These are phyloP conservation scores for Phaeosphaeria sp. DNA, from an alignment of 2,329 filamentous ascomycete species.

Conservation along the genomic window DNA sequence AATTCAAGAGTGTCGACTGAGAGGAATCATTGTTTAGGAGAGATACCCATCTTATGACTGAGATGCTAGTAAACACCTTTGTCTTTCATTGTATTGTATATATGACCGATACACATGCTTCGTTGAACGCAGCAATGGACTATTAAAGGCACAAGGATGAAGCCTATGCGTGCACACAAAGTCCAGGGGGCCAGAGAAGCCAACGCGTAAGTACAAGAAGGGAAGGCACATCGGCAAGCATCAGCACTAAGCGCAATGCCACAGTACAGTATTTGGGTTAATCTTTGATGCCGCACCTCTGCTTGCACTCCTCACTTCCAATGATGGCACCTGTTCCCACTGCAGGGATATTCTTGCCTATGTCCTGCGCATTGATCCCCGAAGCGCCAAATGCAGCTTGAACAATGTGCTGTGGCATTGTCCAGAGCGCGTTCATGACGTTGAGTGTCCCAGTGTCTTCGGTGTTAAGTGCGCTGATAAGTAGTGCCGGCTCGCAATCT, in stretches of 20 bases:
- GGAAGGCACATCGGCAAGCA: not conserved
- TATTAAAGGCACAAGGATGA: not conserved
- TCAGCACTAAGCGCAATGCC: not conserved
- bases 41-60: no score
- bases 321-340: slow-evolving; percentile 53
- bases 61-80: no score
- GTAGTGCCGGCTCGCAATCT: slow-evolving; percentile 58
- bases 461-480: slow-evolving; percentile 57
- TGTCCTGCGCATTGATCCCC: slow-evolving; percentile 37
- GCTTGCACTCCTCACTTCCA: slow-evolving; percentile 50
- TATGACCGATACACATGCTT: not conserved
- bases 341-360: slow-evolving; percentile 41
- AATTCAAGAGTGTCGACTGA: not conserved
- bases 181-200: not conserved
- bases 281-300: slow-evolving; percentile 37
- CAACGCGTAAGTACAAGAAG: not conserved
- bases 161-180: no score
- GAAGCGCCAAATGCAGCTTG: slow-evolving; percentile 52
- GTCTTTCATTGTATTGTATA: not conserved
- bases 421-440: slow-evolving; percentile 53
- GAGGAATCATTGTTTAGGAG: no score
- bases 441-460: slow-evolving; percentile 60
- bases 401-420: slow-evolving; percentile 50
- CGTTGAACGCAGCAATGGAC: not conserved
- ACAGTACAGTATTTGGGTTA: not conserved